phyloP scores from a whole-genome alignment of 208 protist species.

The Phytomonas serpens region DNA sequence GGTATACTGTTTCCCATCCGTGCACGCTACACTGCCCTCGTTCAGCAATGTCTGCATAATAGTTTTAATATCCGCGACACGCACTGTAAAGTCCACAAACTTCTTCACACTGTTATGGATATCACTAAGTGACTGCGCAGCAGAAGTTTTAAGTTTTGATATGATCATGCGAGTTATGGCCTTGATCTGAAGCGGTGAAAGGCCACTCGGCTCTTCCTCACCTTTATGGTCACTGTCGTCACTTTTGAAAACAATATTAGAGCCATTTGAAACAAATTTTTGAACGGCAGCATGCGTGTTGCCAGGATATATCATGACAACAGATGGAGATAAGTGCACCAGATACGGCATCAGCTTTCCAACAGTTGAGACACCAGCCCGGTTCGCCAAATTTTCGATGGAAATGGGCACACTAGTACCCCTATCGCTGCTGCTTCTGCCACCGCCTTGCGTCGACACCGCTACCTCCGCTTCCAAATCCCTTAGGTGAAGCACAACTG shows the following conservation, averaged over 20 bases:
- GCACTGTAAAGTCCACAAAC: constrained; percentile 56
- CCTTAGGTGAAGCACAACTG: constrained; percentile 51
- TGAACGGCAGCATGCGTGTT: constrained; percentile 24
- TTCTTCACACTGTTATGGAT: constrained; percentile 85
- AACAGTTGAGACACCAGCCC: constrained; percentile 1
- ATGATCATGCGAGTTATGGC: constrained; percentile 28
- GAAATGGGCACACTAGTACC: constrained; percentile 6
- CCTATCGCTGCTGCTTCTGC: neutral
- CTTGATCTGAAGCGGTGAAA: neutral
- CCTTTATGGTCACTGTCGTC: constrained; percentile 5
- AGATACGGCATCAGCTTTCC: constrained; percentile 23
- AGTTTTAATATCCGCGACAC: constrained; percentile 40
- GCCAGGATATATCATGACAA: constrained; percentile 24
- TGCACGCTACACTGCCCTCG: constrained; percentile 36
- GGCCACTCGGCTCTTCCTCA: constrained; percentile 29
- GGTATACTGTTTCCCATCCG: constrained; percentile 54
- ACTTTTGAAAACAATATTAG: constrained; percentile 4
- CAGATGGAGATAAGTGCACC: constrained; percentile 16
- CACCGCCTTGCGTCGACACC: neutral
- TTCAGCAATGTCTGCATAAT: constrained; percentile 61
- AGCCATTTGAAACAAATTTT: constrained; percentile 1
- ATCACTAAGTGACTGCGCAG: constrained; percentile 41
- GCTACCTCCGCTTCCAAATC: constrained; percentile 18
- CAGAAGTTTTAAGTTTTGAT: constrained; percentile 57
- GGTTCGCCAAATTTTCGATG: constrained; percentile 13